Base-by-base conservation (phyloP, 352 stramenopile genomes). In the Globisporangium middletonii region DNA sequence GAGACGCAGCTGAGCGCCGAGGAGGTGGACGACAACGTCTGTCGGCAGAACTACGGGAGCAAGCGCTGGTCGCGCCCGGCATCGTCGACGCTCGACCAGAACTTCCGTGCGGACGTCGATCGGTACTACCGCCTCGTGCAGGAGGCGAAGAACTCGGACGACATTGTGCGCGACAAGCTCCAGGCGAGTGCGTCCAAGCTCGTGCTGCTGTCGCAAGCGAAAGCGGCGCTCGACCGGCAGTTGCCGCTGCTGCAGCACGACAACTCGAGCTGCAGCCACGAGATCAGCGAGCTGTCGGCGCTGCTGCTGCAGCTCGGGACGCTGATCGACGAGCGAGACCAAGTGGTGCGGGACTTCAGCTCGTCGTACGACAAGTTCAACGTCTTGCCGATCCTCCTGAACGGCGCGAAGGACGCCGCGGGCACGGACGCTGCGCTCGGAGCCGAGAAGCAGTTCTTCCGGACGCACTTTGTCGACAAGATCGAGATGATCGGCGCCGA, bases 111-210 rank as follows among this genome's bases (percentile, higher is more conserved):
- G 16, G 82, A 92, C 56, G 71, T 89, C 53, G 79, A 89, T 60
- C 79, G 82, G 18, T 92, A 86, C 60, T 87, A 82, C 54, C 75
- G 79, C 6, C 63, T 92, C n/a, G 65, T 89, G 7, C 82, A 81
- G 38, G 77, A 92, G 42, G 79, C 76, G 8, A 88, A 86, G 54
- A 72, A 71, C 47, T 89, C 79, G 18, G 82, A 92, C 55, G 63
- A 72, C n/a, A 67, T 84, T 28, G 75, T 92, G 49, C 67, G 68
- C 15, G 64, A 71, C 37, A 88, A 89, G 44, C 53, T 88, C 11
- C 28, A 60, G 16, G 42, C 50, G 2, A 86, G 69, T 13, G 58
- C 70, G 2, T 54, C 64, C 11, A 71, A 72, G 30, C 50, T 92
- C 27, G 61, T 52, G 27, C 54, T 75, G 19, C 56, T 92, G 18